Base-by-base conservation (phyloP, 1,284 basidiomycete genomes). In the Leccinum variabile region DNA sequence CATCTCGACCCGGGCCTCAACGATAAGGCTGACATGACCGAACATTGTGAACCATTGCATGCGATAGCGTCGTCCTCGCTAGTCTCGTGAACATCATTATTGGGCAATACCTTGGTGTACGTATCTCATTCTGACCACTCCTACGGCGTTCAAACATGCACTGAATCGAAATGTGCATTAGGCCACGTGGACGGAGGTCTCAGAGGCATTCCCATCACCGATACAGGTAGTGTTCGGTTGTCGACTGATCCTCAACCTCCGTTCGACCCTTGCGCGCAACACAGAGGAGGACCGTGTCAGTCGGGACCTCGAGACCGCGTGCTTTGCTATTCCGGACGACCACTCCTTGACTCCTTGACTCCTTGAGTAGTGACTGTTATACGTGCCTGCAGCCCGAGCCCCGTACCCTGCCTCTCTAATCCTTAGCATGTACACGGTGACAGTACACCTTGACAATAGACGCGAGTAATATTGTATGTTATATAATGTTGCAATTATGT, bases 1-100 rank as follows among this genome's bases (percentile, higher is more conserved):
- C 25, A 25, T 25, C 25, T 25, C 25, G 25, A 25, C 28, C 32
- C n/a, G n/a, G n/a, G n/a, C n/a, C n/a, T 54, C 10, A 46, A 14
- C 33, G n/a, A 18, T 4, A 30, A 25, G 5, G 22, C 33, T 41
- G 44, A 56, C 32, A 33, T 25, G 32, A 39, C 14, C 37, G 7
- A 16, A 39, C 37, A 22, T 22, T 11, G 18, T 9, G 44, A 46
- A 37, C 59, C 28, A 3, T 1, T n/a, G 33, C 25, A 18, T 37
- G n/a, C 2, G 49, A 28, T n/a, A 69, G 68, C 14, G 59, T 69
- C 13, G 14, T 69, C 7, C 1, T 69, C 14, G 9, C 16, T 0
- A 67, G 25, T 52, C 6, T 16, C 25, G 16, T 4, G 16, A 25
- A 22, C 50, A 52, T 52, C 25, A 28, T 25, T 7, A 52, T 52